Base-by-base conservation (phyloP, 2,329 filamentous ascomycete genomes). In the Furcasterigmium furcatum region DNA sequence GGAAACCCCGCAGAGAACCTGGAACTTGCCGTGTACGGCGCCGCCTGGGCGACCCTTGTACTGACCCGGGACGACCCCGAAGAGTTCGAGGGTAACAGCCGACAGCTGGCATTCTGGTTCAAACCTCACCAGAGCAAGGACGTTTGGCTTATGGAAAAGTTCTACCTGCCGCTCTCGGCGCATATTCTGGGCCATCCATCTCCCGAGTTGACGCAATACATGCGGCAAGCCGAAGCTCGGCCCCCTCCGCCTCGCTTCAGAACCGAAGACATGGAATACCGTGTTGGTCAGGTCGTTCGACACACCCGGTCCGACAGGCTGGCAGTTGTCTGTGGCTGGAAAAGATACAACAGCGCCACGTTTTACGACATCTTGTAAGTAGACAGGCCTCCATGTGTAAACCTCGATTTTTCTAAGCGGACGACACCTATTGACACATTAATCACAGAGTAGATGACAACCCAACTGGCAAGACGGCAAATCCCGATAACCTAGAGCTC, bases 341-440 rank as follows among this genome's bases (percentile, higher is more conserved):
- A 87, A 41, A 68, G 73, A 60, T 73, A 76, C 29, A 27, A 16
- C 6, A 22, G 41, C 13, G 16, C 22, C 30, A 43, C 22, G 27
- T 96, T 90, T 56, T 96, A 96, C 62, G 87, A 91, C 55, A 88
- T 88, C 57, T 73, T 96, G 89, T 96, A 70, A 76, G 90, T n/a
- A n/a, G n/a, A n/a, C 82, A 39, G 45, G 38, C 35, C 32, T 5
- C 2, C 29, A n/a, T 9, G 7, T 7, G 7, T 27, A 27, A 12
- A 27, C 24, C n/a, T n/a, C n/a, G n/a, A n/a, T n/a, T n/a, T n/a
- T n/a, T n/a, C n/a, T n/a, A n/a, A n/a, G n/a, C n/a, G n/a, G n/a
- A n/a, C n/a, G n/a, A n/a, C n/a, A n/a, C n/a, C n/a, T n/a, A n/a
- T n/a, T n/a, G n/a, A n/a, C n/a, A n/a, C n/a, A n/a, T n/a, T n/a